A percentile compares a stretch with the other conserved stretches of the same genome.
These are phyloP conservation scores for Capsella rubella DNA, from an alignment of 441 rosid genomes.

Conservation along the genomic window DNA sequence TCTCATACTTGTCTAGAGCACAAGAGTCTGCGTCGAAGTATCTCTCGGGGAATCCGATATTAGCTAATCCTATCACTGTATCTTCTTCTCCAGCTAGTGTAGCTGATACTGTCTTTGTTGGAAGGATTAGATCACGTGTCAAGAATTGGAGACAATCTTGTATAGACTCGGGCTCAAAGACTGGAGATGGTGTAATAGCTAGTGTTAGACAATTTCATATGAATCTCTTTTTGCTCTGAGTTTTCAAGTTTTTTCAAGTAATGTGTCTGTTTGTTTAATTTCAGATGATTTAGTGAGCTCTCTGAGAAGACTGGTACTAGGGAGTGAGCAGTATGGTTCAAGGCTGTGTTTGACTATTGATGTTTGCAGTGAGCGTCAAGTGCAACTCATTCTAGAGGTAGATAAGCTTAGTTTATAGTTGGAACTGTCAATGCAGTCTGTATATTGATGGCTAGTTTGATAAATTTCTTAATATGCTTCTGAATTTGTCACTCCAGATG, in stretches of 20 bases:
- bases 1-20: conserved; percentile 81
- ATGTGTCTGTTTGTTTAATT: conserved; percentile 30
- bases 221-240: conserved; percentile 22
- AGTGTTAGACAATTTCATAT: conserved; percentile 29
- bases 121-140: conserved; percentile 71
- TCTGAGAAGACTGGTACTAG: conserved; percentile 63
- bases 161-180: conserved; percentile 46
- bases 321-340: conserved; percentile 67
- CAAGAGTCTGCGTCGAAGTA: conserved; percentile 75
- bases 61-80: conserved; percentile 38
- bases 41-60: conserved; percentile 61
- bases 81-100: conserved; percentile 57
- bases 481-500: conserved; percentile 55
- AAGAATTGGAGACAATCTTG: conserved; percentile 73
- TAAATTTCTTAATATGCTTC: conserved; percentile 13
- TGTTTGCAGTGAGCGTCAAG: conserved; percentile 87
- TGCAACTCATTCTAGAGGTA: conserved; percentile 74
- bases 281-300: conserved; percentile 66
- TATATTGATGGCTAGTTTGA: conserved; percentile 17
- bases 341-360: conserved; percentile 80
- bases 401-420: conserved; percentile 9
- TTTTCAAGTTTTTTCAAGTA: conserved; percentile 18
- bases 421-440: not conserved
- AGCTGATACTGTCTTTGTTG: conserved; percentile 75
- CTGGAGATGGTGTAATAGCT: conserved; percentile 57